Base-by-base conservation (phyloP, 495 filamentous ascomycete species). In the Annulohypoxylon stygium region DNA sequence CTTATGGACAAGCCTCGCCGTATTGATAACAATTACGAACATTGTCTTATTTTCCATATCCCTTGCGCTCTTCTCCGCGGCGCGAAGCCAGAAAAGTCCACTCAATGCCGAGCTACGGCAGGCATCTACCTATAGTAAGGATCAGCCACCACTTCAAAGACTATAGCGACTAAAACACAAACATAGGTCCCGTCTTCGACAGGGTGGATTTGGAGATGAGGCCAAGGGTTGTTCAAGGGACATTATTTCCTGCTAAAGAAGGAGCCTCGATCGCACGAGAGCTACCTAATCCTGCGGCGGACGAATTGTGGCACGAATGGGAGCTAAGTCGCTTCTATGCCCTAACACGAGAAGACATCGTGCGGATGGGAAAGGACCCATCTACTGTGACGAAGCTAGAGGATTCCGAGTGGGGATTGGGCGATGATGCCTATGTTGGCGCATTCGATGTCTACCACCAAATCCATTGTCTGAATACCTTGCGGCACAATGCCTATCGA, bases 331-430 rank as follows among this genome's bases (percentile, higher is more conserved):
- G 74, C 4, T 73, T 75, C n/a, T 69, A 80, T 60, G 60, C 73
- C 25, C 58, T 82, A 7, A 75, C 77, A 2, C 61, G 69, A 12
- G 75, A 77, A 26, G 71, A 83, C 36, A 47, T 81, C 10, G 10
- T 69, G 41, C 66, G 65, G 37, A 75, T 82, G 59, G 81, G 80
- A 26, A 83, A 83, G 51, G 81, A 82, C 65, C 80, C 80, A 2
- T 76, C 75, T 14, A 78, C 75, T 5, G 74, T 75, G 3, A 67
- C 75, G 0, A 78, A 79, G 26, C 78, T 78, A 55, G 65, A 78
- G 39, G 74, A 82, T 26, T 53, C 70, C 9, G 69, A 79, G 20
- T 83, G 78, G 69, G 77, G 76, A 8, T 55, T 82, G 18, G 81
- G 79, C 18, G 66, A 79, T 25, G 80, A 83, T 30, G 81, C 78